Evolutionary conservation across 2,329 filamentous ascomycete species (phyloP), one percentile per base, ranked within the genome.

Genomic region (Aspergillus sp.): DNA sequence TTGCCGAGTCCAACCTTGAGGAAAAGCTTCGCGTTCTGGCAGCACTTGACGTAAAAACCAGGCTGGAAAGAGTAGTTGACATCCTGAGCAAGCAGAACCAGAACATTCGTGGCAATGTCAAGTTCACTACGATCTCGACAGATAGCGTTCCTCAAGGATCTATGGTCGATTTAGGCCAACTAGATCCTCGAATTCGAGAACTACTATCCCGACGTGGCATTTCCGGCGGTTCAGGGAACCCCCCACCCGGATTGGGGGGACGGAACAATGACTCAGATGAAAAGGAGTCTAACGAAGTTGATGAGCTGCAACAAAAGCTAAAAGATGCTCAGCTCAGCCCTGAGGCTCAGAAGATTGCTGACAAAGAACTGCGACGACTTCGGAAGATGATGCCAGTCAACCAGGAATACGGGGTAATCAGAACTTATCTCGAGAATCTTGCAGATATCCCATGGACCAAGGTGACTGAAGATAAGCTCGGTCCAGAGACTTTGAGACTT

Each of bases 361-460:
- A 96, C 57, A 85, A 93, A 53, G 95, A 99, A 73, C 75, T 99
- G 47, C 90, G 91, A 68, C 83, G 95, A 20, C 77, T 99, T 61
- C 90, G 90, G 68, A 96, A 96, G 79, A 98, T 98, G 91, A 93
- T 91, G 68, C 93, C 95, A 0, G 91, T 91, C 51, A 95, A 98
- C 71, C 93, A 96, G 39, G 95, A 99, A 70, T 97, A 97, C 70
- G 91, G 95, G 61, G 93, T 99, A 12, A 91, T 90, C 64, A 83
- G 93, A 63, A 96, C 92, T 50, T 99, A 97, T 77, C 82, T 99
- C 12, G 95, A 99, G 76, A 98, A 92, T 12, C 78, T 99, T 57
- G 85, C 91, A 0, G 95, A 99, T 71, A 95, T 99, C 50, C 95
- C 95, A 0, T 99, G 95, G 95, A 86, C 88, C 2, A 86, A 87